These are phyloP conservation scores for Pichia manshurica DNA, from an alignment of 805 yeast species.

Conservation along the genomic window DNA sequence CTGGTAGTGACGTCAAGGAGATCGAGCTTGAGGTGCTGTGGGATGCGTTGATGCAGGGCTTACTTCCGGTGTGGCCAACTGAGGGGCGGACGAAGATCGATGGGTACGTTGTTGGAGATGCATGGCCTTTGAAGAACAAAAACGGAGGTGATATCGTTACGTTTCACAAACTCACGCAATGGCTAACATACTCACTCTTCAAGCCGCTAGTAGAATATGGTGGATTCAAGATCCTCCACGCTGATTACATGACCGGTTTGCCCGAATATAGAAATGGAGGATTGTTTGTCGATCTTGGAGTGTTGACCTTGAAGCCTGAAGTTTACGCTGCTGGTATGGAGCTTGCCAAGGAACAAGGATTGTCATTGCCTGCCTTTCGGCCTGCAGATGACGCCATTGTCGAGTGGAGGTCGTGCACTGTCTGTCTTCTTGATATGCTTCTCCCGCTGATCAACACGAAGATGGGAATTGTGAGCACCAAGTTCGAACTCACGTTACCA, in stretches of 20 bases:
- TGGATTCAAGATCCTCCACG: slow-evolving; percentile 34
- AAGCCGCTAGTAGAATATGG: slow-evolving; percentile 47
- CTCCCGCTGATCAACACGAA: slow-evolving; percentile 46
- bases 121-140: slow-evolving; percentile 45
- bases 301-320: slow-evolving; percentile 42
- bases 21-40: slow-evolving; percentile 46
- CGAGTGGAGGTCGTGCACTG: slow-evolving; percentile 62
- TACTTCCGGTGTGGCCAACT: slow-evolving; percentile 56
- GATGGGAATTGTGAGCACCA: slow-evolving; percentile 30
- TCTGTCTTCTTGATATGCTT: slow-evolving; percentile 49
- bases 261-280: slow-evolving; percentile 68
- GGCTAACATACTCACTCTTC: slow-evolving; percentile 58
- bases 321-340: slow-evolving; percentile 34
- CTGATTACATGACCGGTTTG: slow-evolving; percentile 45
- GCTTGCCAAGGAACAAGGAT: slow-evolving; percentile 28
- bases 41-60: slow-evolving; percentile 51
- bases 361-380: slow-evolving; percentile 41
- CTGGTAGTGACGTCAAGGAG: slow-evolving; percentile 14
- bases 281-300: slow-evolving; percentile 49
- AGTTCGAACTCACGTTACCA: slow-evolving; percentile 39
- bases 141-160: slow-evolving; percentile 45
- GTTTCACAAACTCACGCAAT: slow-evolving; percentile 61
- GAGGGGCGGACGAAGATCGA: slow-evolving; percentile 45
- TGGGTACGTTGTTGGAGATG: slow-evolving; percentile 55
- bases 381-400: slow-evolving; percentile 57